These are phyloP conservation scores for Grammothele lineata DNA, from an alignment of 768 basidiomycete species.

Conservation along the genomic window DNA sequence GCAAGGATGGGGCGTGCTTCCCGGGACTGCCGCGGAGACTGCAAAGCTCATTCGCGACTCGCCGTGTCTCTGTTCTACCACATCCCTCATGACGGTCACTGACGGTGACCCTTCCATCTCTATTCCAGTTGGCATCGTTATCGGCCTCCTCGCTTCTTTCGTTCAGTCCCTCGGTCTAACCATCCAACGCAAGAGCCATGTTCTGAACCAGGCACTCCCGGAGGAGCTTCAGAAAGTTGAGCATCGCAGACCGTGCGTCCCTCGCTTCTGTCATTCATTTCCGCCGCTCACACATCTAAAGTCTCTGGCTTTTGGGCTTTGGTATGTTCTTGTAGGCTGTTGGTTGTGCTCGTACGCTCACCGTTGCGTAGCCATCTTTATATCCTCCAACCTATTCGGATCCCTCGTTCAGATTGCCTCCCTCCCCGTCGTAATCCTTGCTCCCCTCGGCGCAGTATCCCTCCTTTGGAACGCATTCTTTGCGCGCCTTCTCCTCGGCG, in stretches of 20 bases:
- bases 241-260: constrained; percentile 71
- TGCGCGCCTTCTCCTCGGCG: constrained; percentile 77
- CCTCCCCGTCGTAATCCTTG: constrained; percentile 91
- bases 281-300: constrained; percentile 24
- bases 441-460: constrained; percentile 88
- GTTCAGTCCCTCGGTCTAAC: constrained; percentile 90
- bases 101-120: constrained; percentile 29
- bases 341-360: background rate
- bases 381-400: constrained; percentile 83
- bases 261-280: constrained; percentile 7
- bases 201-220: constrained; percentile 73
- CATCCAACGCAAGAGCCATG: constrained; percentile 91
- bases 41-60: background rate
- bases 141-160: constrained; percentile 79
- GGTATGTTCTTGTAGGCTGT: constrained; percentile 31
- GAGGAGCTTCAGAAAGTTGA: constrained; percentile 61
- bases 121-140: constrained; percentile 39
- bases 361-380: constrained; percentile 53
- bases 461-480: constrained; percentile 95
- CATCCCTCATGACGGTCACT: constrained; percentile 19
- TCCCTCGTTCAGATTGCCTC: constrained; percentile 91
- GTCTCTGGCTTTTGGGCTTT: constrained; percentile 86
- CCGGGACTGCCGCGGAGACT: no score
- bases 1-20: background rate
- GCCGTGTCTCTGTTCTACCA: background rate